Conservation (phyloP, 805 yeast genomes). For the Suhomyces tanzawaensis region DNA sequence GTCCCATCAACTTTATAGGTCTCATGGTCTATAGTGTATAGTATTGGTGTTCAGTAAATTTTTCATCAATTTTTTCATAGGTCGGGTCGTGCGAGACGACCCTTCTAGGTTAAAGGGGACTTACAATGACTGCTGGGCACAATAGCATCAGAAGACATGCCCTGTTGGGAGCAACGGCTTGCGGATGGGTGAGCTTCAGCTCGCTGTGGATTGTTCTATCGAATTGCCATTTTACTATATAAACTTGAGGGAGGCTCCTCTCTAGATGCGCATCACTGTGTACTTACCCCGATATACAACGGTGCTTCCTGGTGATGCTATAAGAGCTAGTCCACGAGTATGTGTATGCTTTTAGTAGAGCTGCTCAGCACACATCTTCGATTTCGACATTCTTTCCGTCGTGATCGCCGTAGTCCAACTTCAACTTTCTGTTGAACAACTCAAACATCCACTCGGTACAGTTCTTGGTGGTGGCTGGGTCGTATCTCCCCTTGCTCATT, state of each 20-base stretch:
- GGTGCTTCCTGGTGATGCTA: neutral
- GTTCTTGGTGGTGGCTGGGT: conserved; percentile 68
- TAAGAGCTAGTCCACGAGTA: too few relatives aligned
- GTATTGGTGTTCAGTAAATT: conserved; percentile 7
- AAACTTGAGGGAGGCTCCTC: too few relatives aligned
- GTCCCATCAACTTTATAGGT: conserved; percentile 76
- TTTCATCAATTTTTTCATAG: conserved; percentile 14
- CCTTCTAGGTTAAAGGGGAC: too few relatives aligned
- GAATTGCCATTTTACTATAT: too few relatives aligned
- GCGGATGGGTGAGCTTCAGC: too few relatives aligned
- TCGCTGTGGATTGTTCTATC: too few relatives aligned
- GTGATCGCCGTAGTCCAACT: conserved; percentile 62
- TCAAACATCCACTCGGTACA: conserved; percentile 69
- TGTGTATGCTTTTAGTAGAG: too few relatives aligned
- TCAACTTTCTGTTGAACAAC: conserved; percentile 65
- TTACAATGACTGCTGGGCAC: too few relatives aligned
- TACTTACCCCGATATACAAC: neutral
- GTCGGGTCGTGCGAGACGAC: conserved; percentile 9
- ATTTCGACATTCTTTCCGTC: conserved; percentile 50
- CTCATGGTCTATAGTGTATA: conserved; percentile 28
- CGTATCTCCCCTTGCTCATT: conserved; percentile 74
- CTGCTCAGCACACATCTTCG: conserved; percentile 68
- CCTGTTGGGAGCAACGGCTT: too few relatives aligned
- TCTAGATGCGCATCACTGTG: too few relatives aligned
- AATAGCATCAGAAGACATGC: too few relatives aligned